Evolutionary conservation across 352 stramenopile genomes (phyloP), one percentile per base, ranked within the genome.

Genomic region (Pythium grandisporangium): DNA sequence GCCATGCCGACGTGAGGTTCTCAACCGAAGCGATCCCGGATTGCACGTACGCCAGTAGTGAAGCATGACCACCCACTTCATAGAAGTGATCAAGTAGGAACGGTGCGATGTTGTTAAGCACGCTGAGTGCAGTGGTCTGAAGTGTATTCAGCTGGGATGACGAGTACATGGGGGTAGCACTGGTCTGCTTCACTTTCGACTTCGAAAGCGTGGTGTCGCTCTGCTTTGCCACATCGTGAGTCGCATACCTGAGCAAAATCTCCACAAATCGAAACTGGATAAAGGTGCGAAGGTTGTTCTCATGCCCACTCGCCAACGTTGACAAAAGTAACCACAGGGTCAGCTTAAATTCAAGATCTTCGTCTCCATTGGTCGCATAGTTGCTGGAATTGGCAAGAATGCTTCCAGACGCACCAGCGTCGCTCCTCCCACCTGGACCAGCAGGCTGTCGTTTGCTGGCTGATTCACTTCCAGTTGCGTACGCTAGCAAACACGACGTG

Each of bases 291-390:
- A 71, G 42, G 39, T 83, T 86, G 29, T 63, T 62, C 37, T 58
- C 53, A 42, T 86, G 61, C 32, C 55, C 69, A n/a, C 37, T 58
- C 17, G 55, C 45, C 30, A 85, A 62, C n/a, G 73, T 61, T 1
- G 72, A 63, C 11, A 91, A 42, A 10, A 88, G 17, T 32, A 71
- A 63, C 77, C 74, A 91, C 10, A 88, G 41, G 48, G 74, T 63
- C 45, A 84, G 75, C 57, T 91, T 91, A 55, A 91, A 85, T 53
- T 91, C 77, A 26, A 91, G 72, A 47, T 91, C 74, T 35, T 83
- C 72, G 36, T 81, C 69, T 33, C 65, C 63, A 34, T 63, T 77
- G n/a, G 66, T 86, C 11, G 71, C 67, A 44, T 83, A 90, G 42
- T 78, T 48, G 33, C 77, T 61, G 6, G 48, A 60, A 32, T 70